Conservation (phyloP, 2,329 filamentous ascomycete species). For the Penicillium hesseltinei region DNA sequence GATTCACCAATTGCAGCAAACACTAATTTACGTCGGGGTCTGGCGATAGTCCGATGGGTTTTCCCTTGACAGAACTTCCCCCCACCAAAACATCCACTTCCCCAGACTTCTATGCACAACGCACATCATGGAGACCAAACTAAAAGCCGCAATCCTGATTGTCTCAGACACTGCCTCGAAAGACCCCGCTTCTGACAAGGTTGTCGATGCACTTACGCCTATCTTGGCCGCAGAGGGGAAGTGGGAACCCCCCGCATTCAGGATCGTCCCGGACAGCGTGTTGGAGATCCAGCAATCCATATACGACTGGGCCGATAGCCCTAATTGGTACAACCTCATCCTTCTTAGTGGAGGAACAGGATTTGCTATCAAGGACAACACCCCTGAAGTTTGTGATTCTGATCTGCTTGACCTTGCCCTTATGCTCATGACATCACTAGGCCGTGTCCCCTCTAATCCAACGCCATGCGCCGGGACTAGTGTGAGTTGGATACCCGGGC, state of each 20-base stretch:
- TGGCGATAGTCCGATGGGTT: slow-evolving; percentile 17
- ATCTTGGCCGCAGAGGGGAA: slow-evolving; percentile 68
- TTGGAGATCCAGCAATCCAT: slow-evolving; percentile 73
- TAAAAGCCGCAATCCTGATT: slow-evolving; percentile 77
- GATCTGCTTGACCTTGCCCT: not conserved
- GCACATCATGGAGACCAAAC: slow-evolving; percentile 34
- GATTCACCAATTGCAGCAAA: not conserved
- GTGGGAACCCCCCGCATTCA: slow-evolving; percentile 68
- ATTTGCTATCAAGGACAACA: slow-evolving; percentile 79
- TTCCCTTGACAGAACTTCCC: slow-evolving; percentile 9
- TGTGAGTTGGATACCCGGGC: slow-evolving; percentile 52
- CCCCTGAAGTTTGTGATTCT: slow-evolving; percentile 69
- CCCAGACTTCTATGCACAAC: slow-evolving; percentile 8
- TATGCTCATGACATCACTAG: slow-evolving; percentile 45
- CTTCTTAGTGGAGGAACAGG: slow-evolving; percentile 91
- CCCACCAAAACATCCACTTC: slow-evolving; percentile 11
- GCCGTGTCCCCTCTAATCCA: slow-evolving; percentile 77
- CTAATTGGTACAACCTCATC: slow-evolving; percentile 67
- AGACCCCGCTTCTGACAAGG: slow-evolving; percentile 75
- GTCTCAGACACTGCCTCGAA: slow-evolving; percentile 85
- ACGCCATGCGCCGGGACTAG: slow-evolving; percentile 80
- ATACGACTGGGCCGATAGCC: slow-evolving; percentile 68
- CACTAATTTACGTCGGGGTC: slow-evolving; percentile 7
- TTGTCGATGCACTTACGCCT: slow-evolving; percentile 63
- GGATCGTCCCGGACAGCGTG: slow-evolving; percentile 77